Evolutionary conservation across 2,329 filamentous ascomycete species (phyloP).

Genomic region (Diplodia intermedia): DNA sequence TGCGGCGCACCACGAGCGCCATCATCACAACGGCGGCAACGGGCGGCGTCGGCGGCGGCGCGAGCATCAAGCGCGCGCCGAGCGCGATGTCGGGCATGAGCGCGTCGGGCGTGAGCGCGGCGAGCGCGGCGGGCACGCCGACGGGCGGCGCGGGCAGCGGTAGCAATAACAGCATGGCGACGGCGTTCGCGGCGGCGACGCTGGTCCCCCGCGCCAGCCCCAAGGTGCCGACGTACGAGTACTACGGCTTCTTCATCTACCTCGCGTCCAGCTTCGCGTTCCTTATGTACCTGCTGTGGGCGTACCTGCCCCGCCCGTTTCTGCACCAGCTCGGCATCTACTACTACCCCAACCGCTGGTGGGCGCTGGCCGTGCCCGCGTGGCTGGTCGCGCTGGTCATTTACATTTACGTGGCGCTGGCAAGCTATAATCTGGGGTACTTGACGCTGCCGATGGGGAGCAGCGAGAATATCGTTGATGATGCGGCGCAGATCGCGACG

Average conservation of each 20-base stretch:
- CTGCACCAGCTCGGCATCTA: slow-evolving; percentile 91
- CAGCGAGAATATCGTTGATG: slow-evolving; percentile 90
- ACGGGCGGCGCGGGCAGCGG: slow-evolving; percentile 37
- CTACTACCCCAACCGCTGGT: slow-evolving; percentile 98
- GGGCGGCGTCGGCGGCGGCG: slow-evolving; percentile 28
- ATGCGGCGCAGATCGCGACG: slow-evolving; percentile 82
- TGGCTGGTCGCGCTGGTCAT: slow-evolving; percentile 87
- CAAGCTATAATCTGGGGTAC: slow-evolving; percentile 87
- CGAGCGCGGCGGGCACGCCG: slow-evolving; percentile 40
- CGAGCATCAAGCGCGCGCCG: slow-evolving; percentile 15
- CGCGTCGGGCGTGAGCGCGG: slow-evolving; percentile 37
- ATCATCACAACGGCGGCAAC: slow-evolving; percentile 35
- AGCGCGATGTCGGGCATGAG: slow-evolving; percentile 23
- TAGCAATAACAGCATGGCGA: slow-evolving; percentile 60
- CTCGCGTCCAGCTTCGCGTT: slow-evolving; percentile 85
- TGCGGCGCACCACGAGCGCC: slow-evolving; percentile 36
- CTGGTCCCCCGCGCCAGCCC: slow-evolving; percentile 84
- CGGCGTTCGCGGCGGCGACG: slow-evolving; percentile 65
- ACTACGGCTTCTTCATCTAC: slow-evolving; percentile 98
- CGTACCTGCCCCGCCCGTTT: slow-evolving; percentile 89
- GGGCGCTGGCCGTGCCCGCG: slow-evolving; percentile 89
- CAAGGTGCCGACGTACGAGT: slow-evolving; percentile 98
- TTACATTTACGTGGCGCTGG: slow-evolving; percentile 94
- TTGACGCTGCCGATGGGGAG: slow-evolving; percentile 80
- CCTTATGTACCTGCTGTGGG: slow-evolving; percentile 76